Conservation (phyloP, 805 yeast species). For the Teunomyces stri region DNA sequence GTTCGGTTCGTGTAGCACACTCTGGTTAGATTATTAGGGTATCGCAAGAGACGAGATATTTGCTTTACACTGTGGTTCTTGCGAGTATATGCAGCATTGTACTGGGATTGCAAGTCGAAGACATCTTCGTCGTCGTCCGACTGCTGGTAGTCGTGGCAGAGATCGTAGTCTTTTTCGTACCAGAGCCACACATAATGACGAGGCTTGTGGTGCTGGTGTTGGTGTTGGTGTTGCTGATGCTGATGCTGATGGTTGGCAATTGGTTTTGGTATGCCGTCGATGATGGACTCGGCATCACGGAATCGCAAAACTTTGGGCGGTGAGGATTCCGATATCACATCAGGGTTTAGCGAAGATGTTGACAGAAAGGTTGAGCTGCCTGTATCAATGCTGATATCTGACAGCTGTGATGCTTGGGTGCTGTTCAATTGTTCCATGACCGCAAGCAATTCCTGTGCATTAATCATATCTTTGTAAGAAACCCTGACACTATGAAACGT, state of each 20-base stretch:
- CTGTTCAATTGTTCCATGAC: constrained; percentile 14
- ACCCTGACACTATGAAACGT: constrained; percentile 18
- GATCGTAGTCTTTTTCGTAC: constrained; percentile 29
- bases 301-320: constrained; percentile 9
- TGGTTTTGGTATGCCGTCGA: constrained; percentile 2
- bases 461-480: constrained; percentile 18
- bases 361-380: constrained; percentile 7
- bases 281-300: constrained; percentile 18
- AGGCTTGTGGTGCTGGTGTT: not conserved
- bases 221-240: not conserved
- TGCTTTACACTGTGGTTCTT: constrained; percentile 20
- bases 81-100: not conserved
- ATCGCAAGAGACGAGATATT: constrained; percentile 18
- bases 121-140: constrained; percentile 16
- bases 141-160: constrained; percentile 16
- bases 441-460: constrained; percentile 17
- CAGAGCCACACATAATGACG: constrained; percentile 28
- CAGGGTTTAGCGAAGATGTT: constrained; percentile 3
- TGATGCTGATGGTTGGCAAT: constrained; percentile 1
- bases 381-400: constrained; percentile 11
- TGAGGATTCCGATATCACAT: not conserved
- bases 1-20: constrained; percentile 26
- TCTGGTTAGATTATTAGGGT: constrained; percentile 12
- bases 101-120: constrained; percentile 1
- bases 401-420: constrained; percentile 5